Evolutionary conservation across 441 rosid genomes (phyloP), one percentile per base, ranked within the genome.

Genomic region (Gossypium trilobum): DNA sequence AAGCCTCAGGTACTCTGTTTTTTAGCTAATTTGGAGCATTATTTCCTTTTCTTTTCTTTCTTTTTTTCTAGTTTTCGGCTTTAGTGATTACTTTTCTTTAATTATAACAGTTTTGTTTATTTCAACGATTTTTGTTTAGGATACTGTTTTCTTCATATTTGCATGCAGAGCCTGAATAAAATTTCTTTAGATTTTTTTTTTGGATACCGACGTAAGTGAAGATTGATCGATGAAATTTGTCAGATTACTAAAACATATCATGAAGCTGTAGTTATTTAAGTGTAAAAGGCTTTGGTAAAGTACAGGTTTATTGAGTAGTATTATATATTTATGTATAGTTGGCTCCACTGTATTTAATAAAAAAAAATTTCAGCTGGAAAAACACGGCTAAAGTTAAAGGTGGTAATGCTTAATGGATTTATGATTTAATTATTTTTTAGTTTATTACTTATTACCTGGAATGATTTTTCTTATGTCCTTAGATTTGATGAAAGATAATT

Each of bases 1-100:
- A 86, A 81, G 79, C 88, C 93, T 80, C 93, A 89, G 93, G 93
- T 89, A 14, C 68, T 57, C 56, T 56, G 36, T 42, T 51, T 70
- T 27, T 63, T 42, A 64, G 69, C 33, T 64, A 42, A 11, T 1
- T 10, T 63, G 29, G 19, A 63, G 68, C 50, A 62, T 8, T 17
- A 8, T 19, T 19, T 17, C 9, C 1, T 13, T 55, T 76, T 5
- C 6, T 33, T 33, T 33, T 33, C 7, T 70, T 36, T 17, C 17
- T 52, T 6, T 16, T 6, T 8, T 55, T 55, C 5, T 8, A 39
- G 60, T 6, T 29, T 48, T 20, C 29, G 56, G 51, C 17, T 13
- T 67, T 66, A 3, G 44, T 46, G 27, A 42, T 50, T 23, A 55
- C 16, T 46, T 68, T 31, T 10, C 55, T 55, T 25, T 67, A 54